phyloP scores from a whole-genome alignment of 2,329 filamentous ascomycete species.

The Diaporthe caulivora region DNA sequence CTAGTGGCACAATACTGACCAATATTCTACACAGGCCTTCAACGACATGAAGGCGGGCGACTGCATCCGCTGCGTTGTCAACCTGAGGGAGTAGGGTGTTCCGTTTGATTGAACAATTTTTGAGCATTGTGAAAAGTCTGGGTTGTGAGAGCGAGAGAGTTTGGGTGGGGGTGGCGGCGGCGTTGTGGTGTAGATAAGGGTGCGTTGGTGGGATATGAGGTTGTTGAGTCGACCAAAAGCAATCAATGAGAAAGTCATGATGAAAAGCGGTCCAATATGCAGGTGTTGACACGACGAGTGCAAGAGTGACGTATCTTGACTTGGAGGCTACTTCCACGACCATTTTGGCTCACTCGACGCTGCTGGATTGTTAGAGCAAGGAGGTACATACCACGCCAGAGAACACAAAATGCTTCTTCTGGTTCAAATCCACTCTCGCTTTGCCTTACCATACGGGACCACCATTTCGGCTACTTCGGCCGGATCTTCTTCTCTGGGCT shows the following conservation, averaged over 20 bases:
- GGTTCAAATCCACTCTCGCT: too few species aligned
- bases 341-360: neutral
- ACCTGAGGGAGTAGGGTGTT: constrained; percentile 59
- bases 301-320: neutral
- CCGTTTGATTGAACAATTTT: neutral
- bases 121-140: constrained; percentile 19
- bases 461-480: too few species aligned
- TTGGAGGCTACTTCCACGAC: neutral
- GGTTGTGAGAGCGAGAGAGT: constrained; percentile 22
- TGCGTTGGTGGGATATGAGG: constrained; percentile 2
- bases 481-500: too few species aligned
- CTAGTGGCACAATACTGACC: neutral
- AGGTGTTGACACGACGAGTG: neutral
- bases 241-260: neutral
- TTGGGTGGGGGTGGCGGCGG: neutral
- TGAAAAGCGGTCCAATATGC: neutral
- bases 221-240: neutral
- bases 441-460: too few species aligned
- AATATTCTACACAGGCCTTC: constrained; percentile 64
- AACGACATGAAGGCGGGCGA: constrained; percentile 95
- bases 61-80: constrained; percentile 95
- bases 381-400: neutral
- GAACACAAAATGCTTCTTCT: neutral
- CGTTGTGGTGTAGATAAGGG: constrained; percentile 5
- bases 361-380: neutral